Conservation (phyloP, 768 basidiomycete genomes). For the Trametes cinnabarina region DNA sequence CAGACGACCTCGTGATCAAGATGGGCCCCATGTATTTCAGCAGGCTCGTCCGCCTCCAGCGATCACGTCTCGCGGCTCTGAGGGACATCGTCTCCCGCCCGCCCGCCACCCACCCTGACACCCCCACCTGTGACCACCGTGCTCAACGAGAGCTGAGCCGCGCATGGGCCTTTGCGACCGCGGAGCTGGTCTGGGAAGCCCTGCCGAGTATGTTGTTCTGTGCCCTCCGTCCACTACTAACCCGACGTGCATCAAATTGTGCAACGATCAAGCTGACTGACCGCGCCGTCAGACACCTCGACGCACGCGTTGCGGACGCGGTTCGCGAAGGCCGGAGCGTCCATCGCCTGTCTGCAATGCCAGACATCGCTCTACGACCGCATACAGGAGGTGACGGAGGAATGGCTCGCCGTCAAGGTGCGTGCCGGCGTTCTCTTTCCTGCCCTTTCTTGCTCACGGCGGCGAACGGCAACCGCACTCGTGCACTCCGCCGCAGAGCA, state of each 20-base stretch:
- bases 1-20: slow-evolving; percentile 35
- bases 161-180: slow-evolving; percentile 30
- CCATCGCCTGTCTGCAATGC: slow-evolving; percentile 52
- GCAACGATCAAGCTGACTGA: too few relatives aligned
- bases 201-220: slow-evolving; percentile 16
- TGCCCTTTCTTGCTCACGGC: too few relatives aligned
- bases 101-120: slow-evolving; percentile 26
- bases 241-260: too few relatives aligned
- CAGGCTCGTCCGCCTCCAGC: slow-evolving; percentile 38
- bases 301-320: too few relatives aligned
- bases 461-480: too few relatives aligned
- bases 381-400: slow-evolving; percentile 57
- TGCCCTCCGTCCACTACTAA: too few relatives aligned
- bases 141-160: slow-evolving; percentile 25
- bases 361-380: slow-evolving; percentile 57
- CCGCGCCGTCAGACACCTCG: too few relatives aligned
- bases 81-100: slow-evolving; percentile 28
- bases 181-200: slow-evolving; percentile 28
- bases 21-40: slow-evolving; percentile 43
- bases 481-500: too few relatives aligned
- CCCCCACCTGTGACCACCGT: slow-evolving; percentile 13
- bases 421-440: too few relatives aligned
- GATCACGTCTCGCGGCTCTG: slow-evolving; percentile 36
- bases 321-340: too few relatives aligned
- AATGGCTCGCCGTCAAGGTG: slow-evolving; percentile 77